Conservation (phyloP, 805 yeast genomes). For the Candida parachauliodes region DNA sequence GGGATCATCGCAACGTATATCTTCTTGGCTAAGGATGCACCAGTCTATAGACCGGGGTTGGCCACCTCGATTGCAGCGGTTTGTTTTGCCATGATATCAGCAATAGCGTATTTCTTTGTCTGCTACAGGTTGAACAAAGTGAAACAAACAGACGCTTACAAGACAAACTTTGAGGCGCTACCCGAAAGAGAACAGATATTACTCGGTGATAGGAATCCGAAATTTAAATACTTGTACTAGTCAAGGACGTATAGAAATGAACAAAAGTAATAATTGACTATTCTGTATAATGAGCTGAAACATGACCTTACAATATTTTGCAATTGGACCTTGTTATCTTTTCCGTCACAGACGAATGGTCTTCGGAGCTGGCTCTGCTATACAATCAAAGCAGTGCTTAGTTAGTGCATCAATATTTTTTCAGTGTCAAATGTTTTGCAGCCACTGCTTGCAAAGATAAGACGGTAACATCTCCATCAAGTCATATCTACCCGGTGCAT, state of each 20-base stretch:
- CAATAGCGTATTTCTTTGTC: slow-evolving; percentile 29
- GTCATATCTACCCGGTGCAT: too few species aligned
- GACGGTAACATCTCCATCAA: too few species aligned
- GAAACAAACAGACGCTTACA: slow-evolving; percentile 25
- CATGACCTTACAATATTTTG: too few species aligned
- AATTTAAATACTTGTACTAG: slow-evolving; percentile 32
- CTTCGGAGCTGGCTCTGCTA: too few species aligned
- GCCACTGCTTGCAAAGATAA: too few species aligned
- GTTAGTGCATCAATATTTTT: too few species aligned
- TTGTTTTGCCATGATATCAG: slow-evolving; percentile 36
- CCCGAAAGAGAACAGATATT: slow-evolving; percentile 27
- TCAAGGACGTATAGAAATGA: not conserved
- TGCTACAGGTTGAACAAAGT: slow-evolving; percentile 20
- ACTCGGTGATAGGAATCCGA: slow-evolving; percentile 37
- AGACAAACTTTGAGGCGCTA: slow-evolving; percentile 21
- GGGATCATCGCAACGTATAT: slow-evolving; percentile 63
- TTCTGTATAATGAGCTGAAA: too few species aligned
- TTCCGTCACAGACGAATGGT: too few species aligned
- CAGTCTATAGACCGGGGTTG: slow-evolving; percentile 55
- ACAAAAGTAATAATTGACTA: not conserved
- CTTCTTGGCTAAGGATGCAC: slow-evolving; percentile 53
- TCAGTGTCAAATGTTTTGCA: too few species aligned
- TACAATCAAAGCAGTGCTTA: too few species aligned
- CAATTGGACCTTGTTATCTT: too few species aligned
- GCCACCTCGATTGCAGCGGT: slow-evolving; percentile 48